A percentile compares a stretch with the other conserved stretches of the same genome.
phyloP scores from a whole-genome alignment of 805 yeast species.

The Ascoidea rubescens region DNA sequence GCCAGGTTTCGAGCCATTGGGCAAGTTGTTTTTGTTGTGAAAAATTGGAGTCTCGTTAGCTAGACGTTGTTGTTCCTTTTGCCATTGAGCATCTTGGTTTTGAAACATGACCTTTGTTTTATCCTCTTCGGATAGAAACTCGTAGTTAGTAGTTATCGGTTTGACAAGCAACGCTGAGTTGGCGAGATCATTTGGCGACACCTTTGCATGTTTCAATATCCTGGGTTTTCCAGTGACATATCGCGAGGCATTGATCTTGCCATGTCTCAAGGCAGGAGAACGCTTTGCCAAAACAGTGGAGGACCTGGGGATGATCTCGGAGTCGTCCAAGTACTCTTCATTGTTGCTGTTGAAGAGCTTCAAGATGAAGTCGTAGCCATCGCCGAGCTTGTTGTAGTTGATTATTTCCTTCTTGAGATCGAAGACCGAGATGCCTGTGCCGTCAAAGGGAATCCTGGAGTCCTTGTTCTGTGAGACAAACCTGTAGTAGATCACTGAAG shows the following conservation, averaged over 20 bases:
- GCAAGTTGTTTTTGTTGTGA: constrained; percentile 25
- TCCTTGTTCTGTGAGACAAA: constrained; percentile 75
- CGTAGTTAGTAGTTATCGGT: constrained; percentile 18
- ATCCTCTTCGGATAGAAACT: constrained; percentile 64
- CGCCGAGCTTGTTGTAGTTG: constrained; percentile 62
- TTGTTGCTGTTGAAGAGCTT: constrained; percentile 55
- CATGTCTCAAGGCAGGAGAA: constrained; percentile 46
- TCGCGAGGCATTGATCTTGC: constrained; percentile 40
- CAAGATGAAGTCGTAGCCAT: constrained; percentile 75
- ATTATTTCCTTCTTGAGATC: constrained; percentile 89
- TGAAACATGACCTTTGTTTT: constrained; percentile 83
- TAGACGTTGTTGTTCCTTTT: constrained; percentile 82
- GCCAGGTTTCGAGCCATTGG: background rate
- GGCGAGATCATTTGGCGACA: constrained; percentile 9
- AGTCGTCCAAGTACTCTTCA: constrained; percentile 77
- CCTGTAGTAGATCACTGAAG: constrained; percentile 77
- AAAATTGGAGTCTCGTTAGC: constrained; percentile 73
- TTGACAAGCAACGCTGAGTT: constrained; percentile 6
- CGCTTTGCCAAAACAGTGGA: constrained; percentile 71
- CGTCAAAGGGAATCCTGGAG: constrained; percentile 77
- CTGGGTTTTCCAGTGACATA: constrained; percentile 22
- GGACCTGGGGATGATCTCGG: constrained; percentile 82
- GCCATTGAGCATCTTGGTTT: constrained; percentile 91
- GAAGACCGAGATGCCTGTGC: constrained; percentile 91
- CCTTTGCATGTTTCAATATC: constrained; percentile 3